Evolutionary conservation across 306 rosid genomes (phyloP).

Genomic region (Glycine tomentella): DNA sequence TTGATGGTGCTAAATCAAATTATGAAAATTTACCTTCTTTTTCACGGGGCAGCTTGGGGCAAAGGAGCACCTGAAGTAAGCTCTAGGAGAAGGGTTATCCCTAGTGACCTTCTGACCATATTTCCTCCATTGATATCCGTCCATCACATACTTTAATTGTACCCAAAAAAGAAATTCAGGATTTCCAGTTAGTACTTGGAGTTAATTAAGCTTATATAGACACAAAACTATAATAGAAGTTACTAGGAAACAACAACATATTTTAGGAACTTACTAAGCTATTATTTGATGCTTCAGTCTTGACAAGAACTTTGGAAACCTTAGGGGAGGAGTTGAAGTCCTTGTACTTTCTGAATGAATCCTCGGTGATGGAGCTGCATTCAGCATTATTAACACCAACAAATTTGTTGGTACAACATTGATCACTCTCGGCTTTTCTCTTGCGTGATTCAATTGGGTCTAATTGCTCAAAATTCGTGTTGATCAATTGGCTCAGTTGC

Average conservation of each 20-base stretch:
- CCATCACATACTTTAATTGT: constrained; percentile 68
- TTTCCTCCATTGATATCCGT: constrained; percentile 96
- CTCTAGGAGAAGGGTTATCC: constrained; percentile 96
- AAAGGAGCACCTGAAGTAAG: constrained; percentile 85
- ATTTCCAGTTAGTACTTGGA: constrained; percentile 22
- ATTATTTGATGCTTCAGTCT: constrained; percentile 64
- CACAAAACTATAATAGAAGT: too few relatives aligned
- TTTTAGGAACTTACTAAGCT: constrained; percentile 62
- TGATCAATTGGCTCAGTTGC: constrained; percentile 53
- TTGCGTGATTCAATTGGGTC: constrained; percentile 48
- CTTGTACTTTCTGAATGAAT: constrained; percentile 50
- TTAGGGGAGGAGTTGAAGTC: constrained; percentile 50
- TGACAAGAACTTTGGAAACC: constrained; percentile 66
- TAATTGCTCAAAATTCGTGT: constrained; percentile 22
- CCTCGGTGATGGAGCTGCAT: constrained; percentile 59
- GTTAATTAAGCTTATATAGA: neutral
- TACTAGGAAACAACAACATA: too few relatives aligned
- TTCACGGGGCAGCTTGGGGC: constrained; percentile 89
- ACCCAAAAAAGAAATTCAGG: neutral
- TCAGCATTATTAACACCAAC: constrained; percentile 40
- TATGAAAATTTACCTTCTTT: constrained; percentile 69
- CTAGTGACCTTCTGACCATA: constrained; percentile 96
- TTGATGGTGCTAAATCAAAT: neutral
- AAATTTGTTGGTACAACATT: constrained; percentile 30
- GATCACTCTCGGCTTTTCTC: constrained; percentile 58